Base-by-base conservation (phyloP, 2,329 filamentous ascomycete species). In the Pseudonectria buxi region DNA sequence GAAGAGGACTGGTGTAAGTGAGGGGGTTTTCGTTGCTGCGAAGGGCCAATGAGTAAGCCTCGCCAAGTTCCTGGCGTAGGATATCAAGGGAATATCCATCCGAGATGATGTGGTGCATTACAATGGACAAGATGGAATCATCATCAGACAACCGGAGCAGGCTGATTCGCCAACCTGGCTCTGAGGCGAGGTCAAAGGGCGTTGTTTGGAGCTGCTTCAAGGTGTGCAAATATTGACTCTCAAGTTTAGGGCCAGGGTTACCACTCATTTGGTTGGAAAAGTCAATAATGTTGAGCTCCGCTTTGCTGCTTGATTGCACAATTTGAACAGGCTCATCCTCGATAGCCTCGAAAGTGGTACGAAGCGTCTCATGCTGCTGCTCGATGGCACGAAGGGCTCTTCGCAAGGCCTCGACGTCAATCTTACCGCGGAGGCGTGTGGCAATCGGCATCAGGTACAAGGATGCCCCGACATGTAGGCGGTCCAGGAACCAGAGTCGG, bases 11-110 rank as follows among this genome's bases (percentile, higher is more conserved):
- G 3, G 49, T 13, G 7, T 24, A 9, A 4, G 26, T 37, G 0
- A 32, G 10, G 0, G 15, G 42, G 22, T 49, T 41, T 16, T 43
- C 31, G 1, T 28, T n/a, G 10, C 24, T 30, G 4, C 36, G 32
- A 0, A 40, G 32, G 10, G 44, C 41, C 1, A 34, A 36, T 0
- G 39, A 14, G 24, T 54, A 56, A 15, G 51, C 42, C 4, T 22
- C 11, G 2, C 26, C 38, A 7, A 56, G 41, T n/a, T 56, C 53
- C 3, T 26, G 32, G 2, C 37, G 37, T 0, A 56, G 22, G 39
- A 22, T 22, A 12, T 55, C 50, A 3, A 55, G 30, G 3, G 54
- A 56, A 53, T 52, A 56, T 3, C 39, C 39, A 28, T 41, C 39
- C 2, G 39, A 35, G 9, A 41, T 35, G 13, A 41, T 41, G 22